Conservation (phyloP, 345 rosid species). For the Theobroma cacao region DNA sequence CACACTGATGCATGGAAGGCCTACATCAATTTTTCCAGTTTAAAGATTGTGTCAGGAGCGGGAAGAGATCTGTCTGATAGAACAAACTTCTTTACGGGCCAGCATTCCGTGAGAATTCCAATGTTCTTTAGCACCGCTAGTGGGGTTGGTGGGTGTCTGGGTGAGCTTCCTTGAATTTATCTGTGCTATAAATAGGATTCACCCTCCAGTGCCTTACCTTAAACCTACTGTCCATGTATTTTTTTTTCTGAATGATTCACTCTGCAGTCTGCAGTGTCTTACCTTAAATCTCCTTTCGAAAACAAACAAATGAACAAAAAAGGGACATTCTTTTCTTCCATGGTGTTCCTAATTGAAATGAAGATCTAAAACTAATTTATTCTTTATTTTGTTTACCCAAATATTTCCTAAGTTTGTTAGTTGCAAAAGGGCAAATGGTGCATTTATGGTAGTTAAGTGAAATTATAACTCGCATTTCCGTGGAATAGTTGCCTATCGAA, state of each 20-base stretch:
- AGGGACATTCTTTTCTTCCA: neutral
- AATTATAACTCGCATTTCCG: neutral
- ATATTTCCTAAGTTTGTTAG: too few species aligned
- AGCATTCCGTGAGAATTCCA: neutral
- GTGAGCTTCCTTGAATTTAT: neutral
- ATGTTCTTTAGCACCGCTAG: neutral
- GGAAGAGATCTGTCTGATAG: neutral
- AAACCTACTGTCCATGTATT: neutral
- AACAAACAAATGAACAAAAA: neutral
- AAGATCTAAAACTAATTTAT: neutral
- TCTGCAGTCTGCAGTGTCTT: neutral
- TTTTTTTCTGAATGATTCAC: neutral
- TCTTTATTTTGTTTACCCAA: too few species aligned
- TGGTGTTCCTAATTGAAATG: neutral
- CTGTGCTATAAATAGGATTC: neutral
- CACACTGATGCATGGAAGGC: neutral
- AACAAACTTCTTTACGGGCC: neutral
- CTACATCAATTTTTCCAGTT: neutral
- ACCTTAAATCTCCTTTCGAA: neutral
- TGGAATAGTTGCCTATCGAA: neutral
- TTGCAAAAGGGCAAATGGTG: neutral
- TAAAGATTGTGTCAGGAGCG: neutral
- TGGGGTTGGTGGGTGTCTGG: neutral
- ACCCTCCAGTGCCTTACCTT: neutral
- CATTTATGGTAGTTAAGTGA: neutral